Conservation (phyloP, 331 rosid species). For the Prunus yedoensis region DNA sequence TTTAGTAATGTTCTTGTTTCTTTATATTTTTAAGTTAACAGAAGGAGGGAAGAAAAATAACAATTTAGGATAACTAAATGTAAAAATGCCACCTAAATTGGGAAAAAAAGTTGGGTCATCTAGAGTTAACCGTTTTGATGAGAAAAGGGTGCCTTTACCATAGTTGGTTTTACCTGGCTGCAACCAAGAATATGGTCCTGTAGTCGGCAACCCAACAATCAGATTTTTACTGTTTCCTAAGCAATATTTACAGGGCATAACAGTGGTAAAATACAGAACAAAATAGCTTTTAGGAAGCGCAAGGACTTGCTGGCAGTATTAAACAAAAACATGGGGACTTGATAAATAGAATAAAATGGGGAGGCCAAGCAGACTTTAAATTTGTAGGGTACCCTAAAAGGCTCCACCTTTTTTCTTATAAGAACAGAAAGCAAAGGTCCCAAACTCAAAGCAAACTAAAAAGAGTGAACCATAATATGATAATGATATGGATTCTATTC, state of each 20-base stretch:
- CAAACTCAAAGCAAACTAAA: conserved; percentile 17
- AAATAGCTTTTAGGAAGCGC: conserved; percentile 30
- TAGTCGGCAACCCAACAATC: conserved; percentile 28
- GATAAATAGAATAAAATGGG: neutral
- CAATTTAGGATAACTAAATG: too few species aligned
- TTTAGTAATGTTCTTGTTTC: neutral
- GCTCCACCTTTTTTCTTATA: conserved; percentile 16
- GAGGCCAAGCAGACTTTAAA: conserved; percentile 13
- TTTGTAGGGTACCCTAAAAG: conserved; percentile 11
- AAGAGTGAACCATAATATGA: conserved; percentile 11
- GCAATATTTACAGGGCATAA: conserved; percentile 1
- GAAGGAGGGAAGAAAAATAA: too few species aligned
- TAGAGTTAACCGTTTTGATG: too few species aligned
- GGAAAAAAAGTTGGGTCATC: too few species aligned
- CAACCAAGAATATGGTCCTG: conserved; percentile 23
- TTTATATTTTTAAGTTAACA: neutral
- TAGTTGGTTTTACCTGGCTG: neutral
- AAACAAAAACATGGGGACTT: conserved; percentile 36
- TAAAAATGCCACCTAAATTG: too few species aligned
- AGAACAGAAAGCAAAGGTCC: conserved; percentile 8
- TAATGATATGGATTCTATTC: neutral
- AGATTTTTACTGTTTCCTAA: conserved; percentile 15
- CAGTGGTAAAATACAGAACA: neutral
- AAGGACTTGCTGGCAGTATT: conserved; percentile 29
- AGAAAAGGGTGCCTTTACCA: too few species aligned